Evolutionary conservation across 2,329 filamentous ascomycete genomes (phyloP), one percentile per base, ranked within the genome.

Genomic region (Incumbomyces delicatus): DNA sequence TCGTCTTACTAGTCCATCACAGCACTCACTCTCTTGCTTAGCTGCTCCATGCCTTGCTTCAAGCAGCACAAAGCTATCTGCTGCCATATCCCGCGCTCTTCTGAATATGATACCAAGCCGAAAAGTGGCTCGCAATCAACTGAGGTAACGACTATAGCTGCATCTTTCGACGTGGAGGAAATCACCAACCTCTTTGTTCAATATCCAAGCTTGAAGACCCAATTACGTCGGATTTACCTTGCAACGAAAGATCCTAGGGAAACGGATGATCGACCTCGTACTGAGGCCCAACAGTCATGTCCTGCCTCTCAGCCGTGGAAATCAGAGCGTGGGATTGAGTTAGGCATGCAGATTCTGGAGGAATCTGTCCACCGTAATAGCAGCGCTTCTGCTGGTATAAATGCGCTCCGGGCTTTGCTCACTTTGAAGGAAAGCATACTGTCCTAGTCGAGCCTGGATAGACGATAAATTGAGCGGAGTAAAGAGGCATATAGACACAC

Each of bases 361-460:
- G 68, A 62, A 45, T 73, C 74, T 30, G 68, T 74, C 48, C 65
- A 66, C 29, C 67, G 70, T 27, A 67, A 71, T 1, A 69, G 72
- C n/a, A 70, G 74, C 53, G 73, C 74, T 48, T 77, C 77, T 27
- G 76, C 81, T 53, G 78, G 69, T 3, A 66, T 83, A 27, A 66
- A 74, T 44, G 79, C 81, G 60, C 83, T 79, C 56, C 74, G 72
- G 39, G 75, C 77, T 50, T 63, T 81, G 17, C 69, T 82, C 22
- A 20, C 32, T 13, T n/a, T 18, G 2, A 38, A 16, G 43, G 11
- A 20, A 7, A 29, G 30, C 13, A 13, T 18, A 13, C 11, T 13
- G 27, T 8, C 20, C 6, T 38, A 30, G 22, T 27, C 8, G 22
- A 27, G 22, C 8, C 8, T 5, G 22, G 22, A 27, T 8, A 8